phyloP scores from a whole-genome alignment of 2,329 filamentous ascomycete species.

The Penicillium expansum region DNA sequence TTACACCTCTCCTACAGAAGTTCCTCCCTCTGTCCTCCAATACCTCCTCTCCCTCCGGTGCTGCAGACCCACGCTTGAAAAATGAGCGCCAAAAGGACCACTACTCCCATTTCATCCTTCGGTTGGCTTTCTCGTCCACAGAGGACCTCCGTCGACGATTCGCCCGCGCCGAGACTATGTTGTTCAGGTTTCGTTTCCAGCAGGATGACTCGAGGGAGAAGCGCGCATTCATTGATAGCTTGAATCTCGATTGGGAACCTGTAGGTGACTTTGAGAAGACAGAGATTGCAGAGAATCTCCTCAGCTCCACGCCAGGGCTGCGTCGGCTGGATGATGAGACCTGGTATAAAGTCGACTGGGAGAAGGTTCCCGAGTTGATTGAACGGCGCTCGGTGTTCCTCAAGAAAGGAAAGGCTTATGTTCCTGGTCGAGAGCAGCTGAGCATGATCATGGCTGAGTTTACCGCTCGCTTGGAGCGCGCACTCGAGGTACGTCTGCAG shows the following conservation, averaged over 20 bases:
- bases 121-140: slow-evolving; percentile 86
- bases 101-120: slow-evolving; percentile 95
- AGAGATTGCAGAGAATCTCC: slow-evolving; percentile 61
- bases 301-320: slow-evolving; percentile 54
- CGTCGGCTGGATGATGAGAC: slow-evolving; percentile 67
- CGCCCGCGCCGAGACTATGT: slow-evolving; percentile 77
- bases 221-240: slow-evolving; percentile 68
- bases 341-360: slow-evolving; percentile 98
- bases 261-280: slow-evolving; percentile 77
- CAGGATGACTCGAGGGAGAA: slow-evolving; percentile 73
- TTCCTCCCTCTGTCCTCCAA: slow-evolving; percentile 78
- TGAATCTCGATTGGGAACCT: slow-evolving; percentile 81
- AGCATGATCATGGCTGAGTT: slow-evolving; percentile 91
- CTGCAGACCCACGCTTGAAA: slow-evolving; percentile 54
- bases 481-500: slow-evolving; percentile 66
- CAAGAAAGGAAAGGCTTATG: slow-evolving; percentile 80
- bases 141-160: slow-evolving; percentile 88
- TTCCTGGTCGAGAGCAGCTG: slow-evolving; percentile 80
- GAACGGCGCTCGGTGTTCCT: slow-evolving; percentile 75
- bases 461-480: slow-evolving; percentile 70
- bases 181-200: slow-evolving; percentile 80
- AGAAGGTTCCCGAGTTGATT: slow-evolving; percentile 83
- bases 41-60: slow-evolving; percentile 57
- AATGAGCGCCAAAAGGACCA: slow-evolving; percentile 89
- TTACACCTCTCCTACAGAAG: slow-evolving; percentile 83